These are phyloP conservation scores for Picochlorum sp. DNA, from an alignment of 139 green algal species.

Conservation along the genomic window DNA sequence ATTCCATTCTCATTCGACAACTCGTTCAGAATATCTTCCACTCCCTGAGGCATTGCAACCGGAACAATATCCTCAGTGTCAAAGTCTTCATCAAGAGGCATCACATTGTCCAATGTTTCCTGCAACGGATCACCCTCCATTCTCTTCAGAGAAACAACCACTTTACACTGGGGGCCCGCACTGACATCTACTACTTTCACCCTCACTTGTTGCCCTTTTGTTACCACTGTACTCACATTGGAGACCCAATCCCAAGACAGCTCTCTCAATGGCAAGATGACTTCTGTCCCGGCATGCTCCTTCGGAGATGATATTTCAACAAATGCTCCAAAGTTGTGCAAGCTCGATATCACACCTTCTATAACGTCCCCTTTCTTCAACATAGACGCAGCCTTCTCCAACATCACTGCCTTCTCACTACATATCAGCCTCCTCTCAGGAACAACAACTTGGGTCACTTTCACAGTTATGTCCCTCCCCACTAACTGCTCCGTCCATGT, in stretches of 20 bases:
- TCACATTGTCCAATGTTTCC: slow-evolving; percentile 41
- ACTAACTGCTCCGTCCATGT: slow-evolving; percentile 6
- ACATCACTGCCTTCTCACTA: slow-evolving; percentile 35
- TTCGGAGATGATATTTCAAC: slow-evolving; percentile 26
- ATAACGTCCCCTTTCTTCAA: slow-evolving; percentile 32
- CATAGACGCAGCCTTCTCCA: slow-evolving; percentile 23
- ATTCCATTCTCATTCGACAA: slow-evolving; percentile 33
- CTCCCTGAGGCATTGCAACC: slow-evolving; percentile 18
- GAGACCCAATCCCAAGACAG: slow-evolving; percentile 42
- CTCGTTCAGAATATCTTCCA: slow-evolving; percentile 35
- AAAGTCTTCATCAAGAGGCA: slow-evolving; percentile 25
- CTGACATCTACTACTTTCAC: slow-evolving; percentile 18
- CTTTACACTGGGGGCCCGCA: slow-evolving; percentile 12
- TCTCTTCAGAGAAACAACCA: slow-evolving; percentile 37
- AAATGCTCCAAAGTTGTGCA: slow-evolving; percentile 48
- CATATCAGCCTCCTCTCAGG: slow-evolving; percentile 26
- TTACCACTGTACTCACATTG: slow-evolving; percentile 3
- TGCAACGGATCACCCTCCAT: slow-evolving; percentile 44
- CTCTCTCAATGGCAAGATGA: slow-evolving; percentile 45
- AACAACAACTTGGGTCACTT: slow-evolving; percentile 43
- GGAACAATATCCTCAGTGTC: slow-evolving; percentile 10
- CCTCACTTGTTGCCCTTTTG: slow-evolving; percentile 22
- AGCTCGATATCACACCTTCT: slow-evolving; percentile 25
- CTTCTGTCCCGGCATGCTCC: slow-evolving; percentile 25
- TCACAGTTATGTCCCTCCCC: slow-evolving; percentile 23